Conservation (phyloP, 148 eudicot species). For the Spergularia bocconei region DNA sequence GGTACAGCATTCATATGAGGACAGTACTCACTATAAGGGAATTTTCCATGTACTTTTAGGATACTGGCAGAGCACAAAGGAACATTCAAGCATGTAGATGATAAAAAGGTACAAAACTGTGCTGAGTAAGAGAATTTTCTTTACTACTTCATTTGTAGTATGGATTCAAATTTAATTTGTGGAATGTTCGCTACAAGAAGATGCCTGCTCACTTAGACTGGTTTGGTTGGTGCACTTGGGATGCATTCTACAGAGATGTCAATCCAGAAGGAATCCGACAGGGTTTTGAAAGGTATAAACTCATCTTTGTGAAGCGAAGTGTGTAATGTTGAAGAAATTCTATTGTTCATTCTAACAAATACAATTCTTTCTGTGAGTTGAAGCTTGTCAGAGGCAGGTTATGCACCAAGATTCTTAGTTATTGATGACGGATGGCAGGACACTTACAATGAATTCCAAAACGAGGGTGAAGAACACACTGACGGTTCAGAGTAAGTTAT, state of each 20-base stretch:
- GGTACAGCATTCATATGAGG: neutral
- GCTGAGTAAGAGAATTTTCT: neutral
- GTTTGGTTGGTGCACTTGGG: conserved; percentile 81
- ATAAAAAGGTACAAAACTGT: conserved; percentile 48
- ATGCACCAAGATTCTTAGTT: conserved; percentile 50
- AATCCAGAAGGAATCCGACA: conserved; percentile 48
- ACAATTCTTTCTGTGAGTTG: neutral
- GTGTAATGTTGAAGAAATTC: neutral
- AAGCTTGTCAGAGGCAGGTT: conserved; percentile 53
- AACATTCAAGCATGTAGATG: conserved; percentile 48
- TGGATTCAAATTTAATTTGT: neutral
- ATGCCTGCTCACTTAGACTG: conserved; percentile 57
- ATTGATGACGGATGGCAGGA: conserved; percentile 77
- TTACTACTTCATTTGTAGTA: neutral
- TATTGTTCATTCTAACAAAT: neutral
- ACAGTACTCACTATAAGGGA: neutral
- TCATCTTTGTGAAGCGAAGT: neutral
- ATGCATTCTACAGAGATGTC: conserved; percentile 64
- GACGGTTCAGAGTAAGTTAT: conserved; percentile 41
- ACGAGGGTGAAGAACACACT: conserved; percentile 38
- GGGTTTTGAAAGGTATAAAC: conserved; percentile 53
- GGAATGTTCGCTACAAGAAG: conserved; percentile 26
- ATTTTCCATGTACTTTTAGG: conserved; percentile 30
- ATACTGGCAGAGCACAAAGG: conserved; percentile 54
- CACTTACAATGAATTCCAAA: conserved; percentile 44